Evolutionary conservation across 441 rosid species (phyloP).

Genomic region (Caryocar brasiliense): DNA sequence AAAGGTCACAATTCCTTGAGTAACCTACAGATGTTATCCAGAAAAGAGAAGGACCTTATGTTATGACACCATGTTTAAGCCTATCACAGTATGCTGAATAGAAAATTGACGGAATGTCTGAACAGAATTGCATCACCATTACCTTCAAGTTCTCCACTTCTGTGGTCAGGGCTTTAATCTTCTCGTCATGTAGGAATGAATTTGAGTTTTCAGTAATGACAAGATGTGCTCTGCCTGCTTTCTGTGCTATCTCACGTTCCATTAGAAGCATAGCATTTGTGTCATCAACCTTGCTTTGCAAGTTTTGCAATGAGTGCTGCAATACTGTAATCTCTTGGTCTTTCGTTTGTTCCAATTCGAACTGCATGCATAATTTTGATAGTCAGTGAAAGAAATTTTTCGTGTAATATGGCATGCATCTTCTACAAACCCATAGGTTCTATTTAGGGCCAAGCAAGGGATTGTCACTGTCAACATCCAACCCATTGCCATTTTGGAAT

Average conservation of each 20-base stretch:
- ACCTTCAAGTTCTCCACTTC: slow-evolving; percentile 64
- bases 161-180: slow-evolving; percentile 30
- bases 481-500: background rate
- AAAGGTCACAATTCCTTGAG: too few relatives aligned
- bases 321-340: slow-evolving; percentile 19
- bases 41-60: too few relatives aligned
- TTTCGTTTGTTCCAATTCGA: slow-evolving; percentile 19
- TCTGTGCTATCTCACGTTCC: slow-evolving; percentile 28
- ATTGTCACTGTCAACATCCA: slow-evolving; percentile 2
- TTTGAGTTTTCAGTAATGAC: slow-evolving; percentile 19
- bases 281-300: slow-evolving; percentile 23
- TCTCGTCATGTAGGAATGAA: slow-evolving; percentile 26
- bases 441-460: background rate
- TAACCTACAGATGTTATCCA: too few relatives aligned
- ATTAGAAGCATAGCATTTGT: slow-evolving; percentile 17
- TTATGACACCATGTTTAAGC: too few relatives aligned
- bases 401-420: background rate
- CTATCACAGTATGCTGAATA: too few relatives aligned
- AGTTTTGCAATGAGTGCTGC: slow-evolving; percentile 18
- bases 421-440: background rate
- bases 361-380: slow-evolving; percentile 14
- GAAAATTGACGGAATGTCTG: background rate
- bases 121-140: slow-evolving; percentile 11
- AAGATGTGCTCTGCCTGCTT: slow-evolving; percentile 17
- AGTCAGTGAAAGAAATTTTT: slow-evolving; percentile 1